Percentiles rank a stretch among this genome's conserved stretches.
Conservation (phyloP, 2,329 filamentous ascomycete species). For the Talaromyces funiculosus region DNA sequence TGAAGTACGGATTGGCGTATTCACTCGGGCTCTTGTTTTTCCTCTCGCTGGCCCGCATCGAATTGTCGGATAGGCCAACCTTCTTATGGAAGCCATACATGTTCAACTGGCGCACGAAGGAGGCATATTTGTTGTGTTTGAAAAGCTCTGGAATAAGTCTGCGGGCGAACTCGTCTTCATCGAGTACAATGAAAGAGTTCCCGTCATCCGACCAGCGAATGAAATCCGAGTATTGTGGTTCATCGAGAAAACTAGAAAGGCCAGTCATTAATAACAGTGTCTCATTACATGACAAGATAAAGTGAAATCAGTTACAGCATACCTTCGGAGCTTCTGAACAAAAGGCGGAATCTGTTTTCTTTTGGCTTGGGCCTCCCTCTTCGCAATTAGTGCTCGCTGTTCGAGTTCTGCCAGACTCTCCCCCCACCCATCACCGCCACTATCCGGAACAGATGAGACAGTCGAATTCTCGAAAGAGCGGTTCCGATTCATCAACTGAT, state of each 20-base stretch:
- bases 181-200: conserved; percentile 91
- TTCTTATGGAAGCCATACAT: conserved; percentile 64
- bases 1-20: conserved; percentile 96
- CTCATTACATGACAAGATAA: not conserved
- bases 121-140: conserved; percentile 75
- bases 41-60: conserved; percentile 92
- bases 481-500: conserved; percentile 35
- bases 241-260: conserved; percentile 75
- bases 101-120: conserved; percentile 66
- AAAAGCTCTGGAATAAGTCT: conserved; percentile 69
- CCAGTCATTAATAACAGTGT: conserved; percentile 12
- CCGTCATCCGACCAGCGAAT: conserved; percentile 97
- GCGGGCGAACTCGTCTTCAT: conserved; percentile 83
- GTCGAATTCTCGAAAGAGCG: conserved; percentile 34
- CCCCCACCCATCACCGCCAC: conserved; percentile 36
- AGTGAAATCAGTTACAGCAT: too few species aligned
- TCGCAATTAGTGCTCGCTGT: conserved; percentile 71
- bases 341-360: conserved; percentile 96
- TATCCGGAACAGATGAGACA: conserved; percentile 19
- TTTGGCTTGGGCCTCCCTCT: conserved; percentile 81
- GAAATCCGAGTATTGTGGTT: conserved; percentile 84
- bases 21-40: conserved; percentile 98
- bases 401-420: conserved; percentile 75
- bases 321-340: conserved; percentile 97
- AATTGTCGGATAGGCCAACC: conserved; percentile 89